Percentiles rank a stretch among this genome's conserved stretches.
Evolutionary conservation across 768 basidiomycete genomes (phyloP).

Genomic region (Trametes elegans): DNA sequence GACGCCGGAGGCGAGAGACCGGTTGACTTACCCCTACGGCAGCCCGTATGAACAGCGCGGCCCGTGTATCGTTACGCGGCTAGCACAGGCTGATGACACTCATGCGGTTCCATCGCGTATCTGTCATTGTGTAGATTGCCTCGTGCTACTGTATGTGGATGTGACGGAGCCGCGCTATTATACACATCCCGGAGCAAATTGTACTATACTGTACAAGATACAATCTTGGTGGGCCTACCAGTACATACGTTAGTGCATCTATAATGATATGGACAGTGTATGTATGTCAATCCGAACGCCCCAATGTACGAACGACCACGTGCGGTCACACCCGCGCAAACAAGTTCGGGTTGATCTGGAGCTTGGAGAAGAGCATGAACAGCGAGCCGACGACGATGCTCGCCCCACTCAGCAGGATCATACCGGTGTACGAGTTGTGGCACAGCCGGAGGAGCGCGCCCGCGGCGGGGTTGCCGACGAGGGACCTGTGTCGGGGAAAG

Average conservation of each 20-base stretch:
- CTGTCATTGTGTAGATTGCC: neutral
- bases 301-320: neutral
- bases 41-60: too few relatives aligned
- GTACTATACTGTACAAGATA: too few relatives aligned
- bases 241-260: neutral
- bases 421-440: slow-evolving; percentile 45
- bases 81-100: too few relatives aligned
- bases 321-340: slow-evolving; percentile 15
- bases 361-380: slow-evolving; percentile 45
- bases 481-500: slow-evolving; percentile 40
- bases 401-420: slow-evolving; percentile 60
- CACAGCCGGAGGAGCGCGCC: slow-evolving; percentile 50
- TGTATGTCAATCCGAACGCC: neutral
- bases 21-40: too few relatives aligned
- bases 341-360: slow-evolving; percentile 13
- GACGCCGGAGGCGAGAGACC: too few relatives aligned
- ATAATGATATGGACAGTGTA: neutral
- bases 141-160: neutral
- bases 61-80: too few relatives aligned
- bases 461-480: slow-evolving; percentile 62
- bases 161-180: too few relatives aligned
- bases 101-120: too few relatives aligned
- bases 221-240: too few relatives aligned
- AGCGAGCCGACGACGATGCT: slow-evolving; percentile 59
- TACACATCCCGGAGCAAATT: too few relatives aligned